A percentile compares a stretch with the other conserved stretches of the same genome.
phyloP scores from a whole-genome alignment of 305 asterid genomes.

The Fraxinus sp. region DNA sequence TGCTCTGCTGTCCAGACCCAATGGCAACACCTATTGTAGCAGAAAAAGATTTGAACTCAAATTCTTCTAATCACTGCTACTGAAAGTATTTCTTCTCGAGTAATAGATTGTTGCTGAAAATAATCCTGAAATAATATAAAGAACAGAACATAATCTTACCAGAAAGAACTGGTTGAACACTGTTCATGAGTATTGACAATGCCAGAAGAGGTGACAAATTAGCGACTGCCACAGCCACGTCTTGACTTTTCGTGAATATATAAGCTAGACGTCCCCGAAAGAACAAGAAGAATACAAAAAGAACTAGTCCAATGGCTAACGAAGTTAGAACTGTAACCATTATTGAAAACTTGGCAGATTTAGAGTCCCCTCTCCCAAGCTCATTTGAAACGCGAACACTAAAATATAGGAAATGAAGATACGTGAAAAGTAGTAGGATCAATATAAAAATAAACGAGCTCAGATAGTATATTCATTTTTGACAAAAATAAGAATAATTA shows the following conservation, averaged over 20 bases:
- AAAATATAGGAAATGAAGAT: background rate
- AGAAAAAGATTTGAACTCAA: background rate
- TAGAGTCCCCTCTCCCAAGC: constrained; percentile 62
- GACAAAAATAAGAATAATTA: background rate
- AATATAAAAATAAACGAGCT: background rate
- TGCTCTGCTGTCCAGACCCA: constrained; percentile 75
- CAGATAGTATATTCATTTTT: background rate
- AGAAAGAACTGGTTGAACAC: constrained; percentile 69
- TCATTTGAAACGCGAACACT: constrained; percentile 72
- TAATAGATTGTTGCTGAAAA: too few species aligned
- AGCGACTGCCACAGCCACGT: constrained; percentile 48
- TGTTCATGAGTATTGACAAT: constrained; percentile 57
- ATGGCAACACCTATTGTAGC: constrained; percentile 49
- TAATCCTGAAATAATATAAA: too few species aligned
- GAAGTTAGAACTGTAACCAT: constrained; percentile 44
- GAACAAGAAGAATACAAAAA: constrained; percentile 45
- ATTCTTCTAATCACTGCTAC: background rate
- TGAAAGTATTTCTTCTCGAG: too few species aligned
- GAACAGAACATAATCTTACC: constrained; percentile 23
- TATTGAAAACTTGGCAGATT: constrained; percentile 55
- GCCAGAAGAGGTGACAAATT: constrained; percentile 54
- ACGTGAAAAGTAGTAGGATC: background rate
- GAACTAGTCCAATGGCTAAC: constrained; percentile 37
- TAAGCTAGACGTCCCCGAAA: constrained; percentile 53
- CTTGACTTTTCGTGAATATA: constrained; percentile 43